Base-by-base conservation (phyloP, 2,329 filamentous ascomycete species). In the Ceratocystis papillata region DNA sequence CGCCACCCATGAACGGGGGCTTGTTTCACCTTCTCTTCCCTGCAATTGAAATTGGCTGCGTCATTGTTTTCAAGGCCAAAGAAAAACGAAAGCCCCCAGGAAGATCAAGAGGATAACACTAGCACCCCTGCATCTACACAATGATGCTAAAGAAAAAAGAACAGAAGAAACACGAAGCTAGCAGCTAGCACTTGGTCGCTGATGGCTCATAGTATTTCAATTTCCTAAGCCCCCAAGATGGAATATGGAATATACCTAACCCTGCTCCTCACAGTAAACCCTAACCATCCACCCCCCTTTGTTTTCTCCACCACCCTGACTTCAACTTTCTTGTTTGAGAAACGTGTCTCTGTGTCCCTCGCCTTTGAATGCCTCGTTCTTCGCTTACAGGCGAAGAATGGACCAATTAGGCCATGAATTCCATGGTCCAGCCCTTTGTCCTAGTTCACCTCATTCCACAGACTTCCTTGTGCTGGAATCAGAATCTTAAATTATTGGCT, bases 371-470 rank as follows among this genome's bases (percentile, higher is more conserved):
- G 48, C 20, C 22, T 22, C 48, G 48, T 53, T 53, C 48, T 53
- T 53, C 48, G 48, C 48, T 25, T 53, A 25, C 25, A 53, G 15
- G 48, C 48, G 48, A 53, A 53, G 48, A 53, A 53, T 28, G 48
- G 8, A 53, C 48, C 20, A 53, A 53, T 53, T 12, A 15, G 20
- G 22, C 25, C 48, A 25, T 22, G 48, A 53, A 53, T 53, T 53
- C 48, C 48, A 53, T 53, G 20, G 46, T 15, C 48, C 20, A 25
- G 45, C 45, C 3, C 48, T 53, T 53, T 53, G 48, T 53, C 48
- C 48, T 25, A 53, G 4, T 53, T 25, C 48, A 53, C 48, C 46
- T 4, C 46, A 48, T 48, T 20, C 46, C 20, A 53, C 25, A 41
- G 37, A 41, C 37, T 41, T 41, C 37, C 37, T 41, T 41, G 37